Conservation (phyloP, 805 yeast genomes). For the Candida silvatica region DNA sequence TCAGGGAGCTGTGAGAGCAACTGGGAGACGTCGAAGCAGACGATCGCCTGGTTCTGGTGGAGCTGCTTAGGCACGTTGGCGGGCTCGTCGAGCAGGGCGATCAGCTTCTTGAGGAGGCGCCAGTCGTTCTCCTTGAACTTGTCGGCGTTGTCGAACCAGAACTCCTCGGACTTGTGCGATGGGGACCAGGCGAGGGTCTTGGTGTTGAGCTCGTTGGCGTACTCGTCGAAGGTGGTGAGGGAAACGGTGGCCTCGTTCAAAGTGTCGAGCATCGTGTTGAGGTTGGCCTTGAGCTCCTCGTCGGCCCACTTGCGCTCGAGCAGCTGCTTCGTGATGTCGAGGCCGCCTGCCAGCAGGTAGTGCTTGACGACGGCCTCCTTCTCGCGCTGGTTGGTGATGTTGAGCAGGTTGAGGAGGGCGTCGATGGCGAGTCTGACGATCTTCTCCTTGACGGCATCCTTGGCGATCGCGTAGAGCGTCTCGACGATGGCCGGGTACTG, state of each 20-base stretch:
- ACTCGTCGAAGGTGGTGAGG: conserved; percentile 90
- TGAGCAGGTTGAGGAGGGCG: conserved; percentile 53
- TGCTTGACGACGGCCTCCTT: conserved; percentile 50
- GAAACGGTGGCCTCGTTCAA: conserved; percentile 66
- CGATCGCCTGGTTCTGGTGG: conserved; percentile 41
- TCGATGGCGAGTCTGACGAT: conserved; percentile 79
- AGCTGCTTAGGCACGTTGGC: conserved; percentile 18
- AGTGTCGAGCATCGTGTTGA: conserved; percentile 46
- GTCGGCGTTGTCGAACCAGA: conserved; percentile 79
- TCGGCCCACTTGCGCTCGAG: conserved; percentile 91
- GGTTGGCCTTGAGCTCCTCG: conserved; percentile 76
- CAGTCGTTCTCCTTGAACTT: conserved; percentile 74
- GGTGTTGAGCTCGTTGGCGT: conserved; percentile 73
- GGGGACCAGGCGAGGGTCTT: conserved; percentile 83
- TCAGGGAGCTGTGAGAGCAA: conserved; percentile 58
- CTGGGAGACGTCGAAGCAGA: conserved; percentile 59
- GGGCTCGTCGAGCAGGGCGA: conserved; percentile 36
- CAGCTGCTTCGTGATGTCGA: conserved; percentile 57
- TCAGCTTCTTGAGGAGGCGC: conserved; percentile 57
- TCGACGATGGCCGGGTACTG: conserved; percentile 48
- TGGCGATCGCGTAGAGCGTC: conserved; percentile 48
- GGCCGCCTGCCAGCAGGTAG: conserved; percentile 65
- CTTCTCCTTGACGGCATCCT: conserved; percentile 85
- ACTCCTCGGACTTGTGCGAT: conserved; percentile 79
- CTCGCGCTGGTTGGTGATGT: conserved; percentile 22